Base-by-base conservation (phyloP, 1,284 basidiomycete genomes). In the Marasmius tenuissimus region DNA sequence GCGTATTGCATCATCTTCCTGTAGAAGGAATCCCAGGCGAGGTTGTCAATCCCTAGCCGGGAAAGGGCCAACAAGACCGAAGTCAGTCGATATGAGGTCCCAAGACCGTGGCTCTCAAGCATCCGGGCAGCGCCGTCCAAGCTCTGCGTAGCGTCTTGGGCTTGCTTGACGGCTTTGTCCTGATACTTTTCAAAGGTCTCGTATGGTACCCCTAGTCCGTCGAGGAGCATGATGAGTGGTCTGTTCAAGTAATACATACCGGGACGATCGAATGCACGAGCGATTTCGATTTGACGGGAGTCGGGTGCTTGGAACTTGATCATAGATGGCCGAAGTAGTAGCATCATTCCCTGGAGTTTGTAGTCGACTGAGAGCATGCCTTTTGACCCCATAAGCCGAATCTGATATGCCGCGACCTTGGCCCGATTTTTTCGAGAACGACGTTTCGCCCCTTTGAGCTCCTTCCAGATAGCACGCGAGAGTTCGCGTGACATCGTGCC, bases 301-400 rank as follows among this genome's bases (percentile, higher is more conserved):
- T 78, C 70, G 2, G 77, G 77, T 0, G 79, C 78, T 22, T 82
- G 76, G 63, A 88, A 90, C 68, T 89, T 90, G 62, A 81, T 80
- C 86, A 88, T 88, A 0, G 83, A 86, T 11, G 75, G 78, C 22
- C 87, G 75, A 8, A 88, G 72, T 53, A 76, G 75, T 40, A 89
- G 77, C 8, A 74, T 72, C 37, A 75, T 70, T 9, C 84, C 84
- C 42, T 66, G 52, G 10, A 89, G 70, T 10, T 64, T 75, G 62
- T 84, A 69, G 67, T 90, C 85, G 14, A 88, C 77, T 9, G 81
- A 81, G 10, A 90, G 66, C 80, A 89, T 84, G 0, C 88, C 84
- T 69, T 89, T 89, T 0, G 83, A 85, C 0, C 87, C 87, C 66
- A 76, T 76, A 64, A 87, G 81, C n/a, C 87, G 81, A 37, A 90